A percentile compares a stretch with the other conserved stretches of the same genome.
These are phyloP conservation scores for Eimeria maxima DNA, from an alignment of 169 alveolate genomes.

Conservation along the genomic window DNA sequence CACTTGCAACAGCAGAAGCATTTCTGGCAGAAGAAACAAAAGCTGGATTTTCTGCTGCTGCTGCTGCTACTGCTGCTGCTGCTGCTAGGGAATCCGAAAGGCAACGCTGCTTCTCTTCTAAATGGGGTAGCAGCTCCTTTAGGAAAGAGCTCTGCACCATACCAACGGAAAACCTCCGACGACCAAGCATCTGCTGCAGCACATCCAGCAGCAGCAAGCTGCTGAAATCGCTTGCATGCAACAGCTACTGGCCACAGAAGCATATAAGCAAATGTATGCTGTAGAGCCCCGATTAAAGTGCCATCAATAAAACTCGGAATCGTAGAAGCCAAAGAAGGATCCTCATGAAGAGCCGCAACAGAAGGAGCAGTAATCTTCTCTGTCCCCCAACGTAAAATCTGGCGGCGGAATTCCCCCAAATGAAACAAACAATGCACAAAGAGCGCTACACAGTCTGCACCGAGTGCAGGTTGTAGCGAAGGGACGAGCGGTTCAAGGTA, in stretches of 20 bases:
- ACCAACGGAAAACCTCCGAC: conserved; percentile 73
- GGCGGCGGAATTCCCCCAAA: conserved; percentile 90
- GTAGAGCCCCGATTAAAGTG: conserved; percentile 90
- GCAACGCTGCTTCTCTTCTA: not conserved
- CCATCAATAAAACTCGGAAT: conserved; percentile 78
- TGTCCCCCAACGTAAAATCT: conserved; percentile 82
- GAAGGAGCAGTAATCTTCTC: conserved; percentile 70
- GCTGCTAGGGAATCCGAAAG: conserved; percentile 5
- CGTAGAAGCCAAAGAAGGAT: conserved; percentile 17
- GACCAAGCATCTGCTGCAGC: not conserved
- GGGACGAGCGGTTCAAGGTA: conserved; percentile 75
- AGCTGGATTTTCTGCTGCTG: conserved; percentile 33
- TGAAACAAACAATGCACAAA: conserved; percentile 87
- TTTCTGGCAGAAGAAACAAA: conserved; percentile 58
- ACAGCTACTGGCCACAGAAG: conserved; percentile 92
- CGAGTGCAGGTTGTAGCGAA: conserved; percentile 71
- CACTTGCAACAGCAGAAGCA: conserved; percentile 82
- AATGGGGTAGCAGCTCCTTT: conserved; percentile 31
- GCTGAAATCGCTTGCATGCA: conserved; percentile 76
- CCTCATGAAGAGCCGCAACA: not conserved
- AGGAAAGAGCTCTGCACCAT: conserved; percentile 78
- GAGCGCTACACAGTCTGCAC: conserved; percentile 82
- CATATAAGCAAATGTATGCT: conserved; percentile 92
- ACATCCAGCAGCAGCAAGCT: conserved; percentile 60
- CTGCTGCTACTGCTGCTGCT: not conserved